Percentiles rank a stretch among this genome's conserved stretches.
These are phyloP conservation scores for Syncephalastrum racemosum DNA, from an alignment of 371 early-diverging fungal genomes.

Conservation along the genomic window DNA sequence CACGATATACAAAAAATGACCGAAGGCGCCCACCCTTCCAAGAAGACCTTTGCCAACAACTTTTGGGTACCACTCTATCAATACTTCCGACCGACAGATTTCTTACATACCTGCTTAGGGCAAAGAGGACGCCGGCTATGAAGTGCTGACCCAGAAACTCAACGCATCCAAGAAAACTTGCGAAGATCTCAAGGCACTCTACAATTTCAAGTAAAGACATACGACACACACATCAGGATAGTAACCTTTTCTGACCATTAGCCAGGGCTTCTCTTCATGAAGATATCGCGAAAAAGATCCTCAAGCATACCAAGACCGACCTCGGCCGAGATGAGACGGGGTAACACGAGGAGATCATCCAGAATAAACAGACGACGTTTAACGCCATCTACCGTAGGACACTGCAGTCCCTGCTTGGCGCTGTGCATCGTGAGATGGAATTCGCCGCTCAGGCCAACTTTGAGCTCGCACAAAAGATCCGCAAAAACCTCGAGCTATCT, in stretches of 20 bases:
- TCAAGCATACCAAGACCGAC: slow-evolving; percentile 74
- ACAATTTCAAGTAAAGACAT: slow-evolving; percentile 28
- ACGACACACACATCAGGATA: background rate
- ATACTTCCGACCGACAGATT: background rate
- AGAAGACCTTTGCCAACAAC: slow-evolving; percentile 38
- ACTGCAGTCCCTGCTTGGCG: slow-evolving; percentile 62
- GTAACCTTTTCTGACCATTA: background rate
- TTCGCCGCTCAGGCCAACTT: slow-evolving; percentile 71
- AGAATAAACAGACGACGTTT: background rate
- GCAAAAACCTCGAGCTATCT: slow-evolving; percentile 73
- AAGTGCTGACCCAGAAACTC: slow-evolving; percentile 79
- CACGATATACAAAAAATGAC: too few species aligned
- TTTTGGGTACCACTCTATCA: slow-evolving; percentile 37
- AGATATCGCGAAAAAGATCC: slow-evolving; percentile 80
- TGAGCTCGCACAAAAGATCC: slow-evolving; percentile 78
- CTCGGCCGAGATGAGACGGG: slow-evolving; percentile 89
- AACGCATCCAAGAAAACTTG: slow-evolving; percentile 83
- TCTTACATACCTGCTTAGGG: slow-evolving; percentile 52
- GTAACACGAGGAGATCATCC: slow-evolving; percentile 31
- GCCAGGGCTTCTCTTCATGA: slow-evolving; percentile 79
- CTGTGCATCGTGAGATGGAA: slow-evolving; percentile 81
- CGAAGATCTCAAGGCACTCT: slow-evolving; percentile 65
- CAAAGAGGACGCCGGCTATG: slow-evolving; percentile 83
- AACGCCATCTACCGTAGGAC: slow-evolving; percentile 47
- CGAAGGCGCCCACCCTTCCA: background rate